Evolutionary conservation across 176 grass and related monocot genomes (phyloP), one percentile per base, ranked within the genome.

Genomic region (Aegilops umbellulata): DNA sequence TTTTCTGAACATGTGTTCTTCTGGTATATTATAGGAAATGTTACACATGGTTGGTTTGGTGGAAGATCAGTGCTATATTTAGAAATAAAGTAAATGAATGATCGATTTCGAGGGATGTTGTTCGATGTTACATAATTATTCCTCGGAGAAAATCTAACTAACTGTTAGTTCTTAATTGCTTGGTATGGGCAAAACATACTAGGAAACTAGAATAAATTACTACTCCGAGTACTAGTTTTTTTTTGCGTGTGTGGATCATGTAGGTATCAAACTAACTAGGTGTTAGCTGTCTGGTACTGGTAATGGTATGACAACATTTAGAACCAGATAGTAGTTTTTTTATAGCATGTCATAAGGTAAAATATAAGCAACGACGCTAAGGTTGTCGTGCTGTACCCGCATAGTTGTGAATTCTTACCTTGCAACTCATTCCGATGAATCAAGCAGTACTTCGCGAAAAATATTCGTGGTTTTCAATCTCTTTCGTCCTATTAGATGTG

Each of bases 1-100:
- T 70, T 63, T 62, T 68, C 65, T 87, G 26, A 80, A 80, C 58
- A 31, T 83, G 19, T 39, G 4, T 89, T 42, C 6, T 29, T 13
- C 26, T 81, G 34, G 14, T 81, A 42, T 25, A 17, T 76, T 76
- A 51, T 20, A 51, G 72, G 72, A 30, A 76, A 76, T 51, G 27
- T 19, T 49, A 20, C 47, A 51, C 47, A 61, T 64, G 11, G 66
- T 29, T 82, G 53, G 26, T 63, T 38, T 82, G 46, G 25, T 76
- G 74, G 26, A 32, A 57, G 17, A 22, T 55, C 23, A 23, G 65
- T 26, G 15, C 72, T 57, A 22, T 58, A 63, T 69, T 70, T 71
- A 27, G 10, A 69, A 82, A 22, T 13, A 14, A 35, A 38, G 16
- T 83, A 3, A 22, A 57, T 57, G 8, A 53, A 76, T 60, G 11